Percentiles rank a stretch among this genome's conserved stretches.
phyloP scores from a whole-genome alignment of 1,139 yeast species.

The Suhomyces kunorum region DNA sequence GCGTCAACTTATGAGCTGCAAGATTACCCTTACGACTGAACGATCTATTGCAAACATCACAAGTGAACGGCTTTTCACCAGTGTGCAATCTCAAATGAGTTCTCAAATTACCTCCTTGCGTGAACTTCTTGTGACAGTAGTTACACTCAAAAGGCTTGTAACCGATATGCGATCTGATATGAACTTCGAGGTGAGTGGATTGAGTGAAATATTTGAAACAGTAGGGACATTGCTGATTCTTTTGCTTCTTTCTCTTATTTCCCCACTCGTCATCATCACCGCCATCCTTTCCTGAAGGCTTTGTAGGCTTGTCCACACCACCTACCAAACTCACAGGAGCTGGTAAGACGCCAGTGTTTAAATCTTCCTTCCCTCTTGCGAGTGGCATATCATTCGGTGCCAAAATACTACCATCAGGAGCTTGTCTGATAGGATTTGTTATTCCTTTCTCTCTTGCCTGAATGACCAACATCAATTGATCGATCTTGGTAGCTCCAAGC shows the following conservation, averaged over 20 bases:
- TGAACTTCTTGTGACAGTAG: conserved; percentile 77
- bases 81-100: conserved; percentile 88
- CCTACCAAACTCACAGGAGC: conserved; percentile 72
- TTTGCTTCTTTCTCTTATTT: conserved; percentile 40
- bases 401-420: conserved; percentile 59
- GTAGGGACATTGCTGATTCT: conserved; percentile 66
- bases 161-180: conserved; percentile 75
- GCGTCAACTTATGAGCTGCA: conserved; percentile 83
- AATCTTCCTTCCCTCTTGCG: conserved; percentile 21
- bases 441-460: conserved; percentile 83
- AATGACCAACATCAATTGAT: conserved; percentile 83
- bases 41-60: conserved; percentile 69
- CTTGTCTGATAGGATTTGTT: conserved; percentile 58
- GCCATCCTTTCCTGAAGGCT: conserved; percentile 20
- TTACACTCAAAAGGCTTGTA: conserved; percentile 77
- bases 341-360: conserved; percentile 48
- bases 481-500: conserved; percentile 85
- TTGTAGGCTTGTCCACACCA: conserved; percentile 71
- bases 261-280: conserved; percentile 24
- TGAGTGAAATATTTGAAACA: conserved; percentile 73
- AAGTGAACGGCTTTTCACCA: conserved; percentile 84
- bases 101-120: conserved; percentile 89
- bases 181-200: conserved; percentile 77
- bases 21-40: conserved; percentile 89
- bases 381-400: conserved; percentile 27